phyloP scores from a whole-genome alignment of 305 asterid genomes.

The Fraxinus dipetala region DNA sequence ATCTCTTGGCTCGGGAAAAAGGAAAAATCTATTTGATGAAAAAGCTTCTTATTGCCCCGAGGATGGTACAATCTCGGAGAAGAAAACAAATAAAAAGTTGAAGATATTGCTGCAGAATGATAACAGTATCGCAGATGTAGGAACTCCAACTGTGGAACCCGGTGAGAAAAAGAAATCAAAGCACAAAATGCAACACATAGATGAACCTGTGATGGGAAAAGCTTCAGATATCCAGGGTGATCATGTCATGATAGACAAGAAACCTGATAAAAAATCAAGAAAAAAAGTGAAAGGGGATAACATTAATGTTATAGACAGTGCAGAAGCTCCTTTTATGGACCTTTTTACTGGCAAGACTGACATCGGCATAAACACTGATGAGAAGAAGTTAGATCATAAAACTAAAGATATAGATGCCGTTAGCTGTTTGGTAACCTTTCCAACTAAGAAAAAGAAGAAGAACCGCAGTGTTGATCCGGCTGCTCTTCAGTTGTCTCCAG shows the following conservation, averaged over 20 bases:
- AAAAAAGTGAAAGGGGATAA: conserved; percentile 34
- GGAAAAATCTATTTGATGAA: conserved; percentile 31
- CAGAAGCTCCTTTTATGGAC: conserved; percentile 56
- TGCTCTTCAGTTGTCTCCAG: conserved; percentile 37
- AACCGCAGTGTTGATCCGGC: conserved; percentile 31
- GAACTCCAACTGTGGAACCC: conserved; percentile 18
- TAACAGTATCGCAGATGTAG: conserved; percentile 19
- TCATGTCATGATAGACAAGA: conserved; percentile 13
- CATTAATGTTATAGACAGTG: conserved; percentile 43
- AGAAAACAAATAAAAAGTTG: conserved; percentile 34
- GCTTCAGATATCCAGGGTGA: conserved; percentile 25
- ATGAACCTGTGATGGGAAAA: conserved; percentile 18
- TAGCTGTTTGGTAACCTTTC: conserved; percentile 36
- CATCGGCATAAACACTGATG: conserved; percentile 11
- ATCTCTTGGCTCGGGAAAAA: conserved; percentile 31
- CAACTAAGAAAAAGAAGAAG: conserved; percentile 46
- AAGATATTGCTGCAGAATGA: conserved; percentile 27
- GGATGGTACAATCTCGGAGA: conserved; percentile 27
- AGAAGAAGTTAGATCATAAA: conserved; percentile 25
- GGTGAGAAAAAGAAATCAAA: conserved; percentile 33
- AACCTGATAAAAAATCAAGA: conserved; percentile 31
- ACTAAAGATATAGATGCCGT: conserved; percentile 29
- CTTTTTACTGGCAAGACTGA: conserved; percentile 37
- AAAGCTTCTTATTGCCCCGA: conserved; percentile 19
- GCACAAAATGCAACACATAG: conserved; percentile 42